These are phyloP conservation scores for Cryptosporidium muris DNA, from an alignment of 169 alveolate genomes.

Conservation along the genomic window DNA sequence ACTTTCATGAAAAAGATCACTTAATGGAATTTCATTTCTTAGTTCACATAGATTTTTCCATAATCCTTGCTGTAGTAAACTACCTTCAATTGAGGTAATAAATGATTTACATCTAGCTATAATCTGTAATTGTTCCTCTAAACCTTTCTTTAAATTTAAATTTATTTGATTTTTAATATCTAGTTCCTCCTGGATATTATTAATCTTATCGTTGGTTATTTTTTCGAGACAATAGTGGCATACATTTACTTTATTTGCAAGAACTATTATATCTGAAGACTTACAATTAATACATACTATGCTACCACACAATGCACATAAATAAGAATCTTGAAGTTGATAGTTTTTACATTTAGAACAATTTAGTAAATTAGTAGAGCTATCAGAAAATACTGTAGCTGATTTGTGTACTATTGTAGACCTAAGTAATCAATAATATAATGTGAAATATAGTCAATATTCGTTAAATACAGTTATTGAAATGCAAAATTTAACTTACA, in stretches of 20 bases:
- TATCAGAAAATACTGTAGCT: too few species aligned
- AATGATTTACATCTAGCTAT: conserved; percentile 45
- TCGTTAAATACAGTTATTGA: too few species aligned
- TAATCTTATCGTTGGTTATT: conserved; percentile 8
- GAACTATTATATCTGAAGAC: background rate
- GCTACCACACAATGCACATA: conserved; percentile 28
- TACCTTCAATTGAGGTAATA: conserved; percentile 52
- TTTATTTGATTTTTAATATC: conserved; percentile 59
- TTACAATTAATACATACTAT: background rate
- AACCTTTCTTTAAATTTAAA: conserved; percentile 27
- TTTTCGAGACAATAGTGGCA: conserved; percentile 25
- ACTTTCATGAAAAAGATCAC: conserved; percentile 30
- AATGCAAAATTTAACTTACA: too few species aligned
- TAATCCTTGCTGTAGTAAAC: conserved; percentile 24
- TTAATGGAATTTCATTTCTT: conserved; percentile 7
- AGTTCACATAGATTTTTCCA: conserved; percentile 58
- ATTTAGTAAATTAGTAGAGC: too few species aligned
- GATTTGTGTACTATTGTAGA: too few species aligned
- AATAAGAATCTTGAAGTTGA: background rate
- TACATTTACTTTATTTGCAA: conserved; percentile 2
- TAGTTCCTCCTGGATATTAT: conserved; percentile 25
- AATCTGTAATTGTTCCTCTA: conserved; percentile 50
- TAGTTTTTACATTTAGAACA: too few species aligned
- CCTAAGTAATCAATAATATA: too few species aligned
- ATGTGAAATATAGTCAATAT: too few species aligned